A percentile compares a stretch with the other conserved stretches of the same genome.
phyloP scores from a whole-genome alignment of 176 grass and related monocot genomes.

The Dactylis glomerata region DNA sequence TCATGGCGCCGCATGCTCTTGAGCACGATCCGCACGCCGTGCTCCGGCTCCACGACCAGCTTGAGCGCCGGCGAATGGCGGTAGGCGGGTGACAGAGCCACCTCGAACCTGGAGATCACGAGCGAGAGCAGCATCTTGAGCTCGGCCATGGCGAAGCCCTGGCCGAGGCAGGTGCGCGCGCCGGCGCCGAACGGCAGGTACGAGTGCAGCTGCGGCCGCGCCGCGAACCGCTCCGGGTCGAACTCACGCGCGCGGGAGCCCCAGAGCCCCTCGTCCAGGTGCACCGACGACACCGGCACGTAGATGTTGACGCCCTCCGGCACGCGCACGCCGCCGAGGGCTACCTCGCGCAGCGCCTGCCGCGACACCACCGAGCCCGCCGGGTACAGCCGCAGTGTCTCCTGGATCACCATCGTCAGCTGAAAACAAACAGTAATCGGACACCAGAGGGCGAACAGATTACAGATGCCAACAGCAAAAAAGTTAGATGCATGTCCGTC shows the following conservation, averaged over 20 bases:
- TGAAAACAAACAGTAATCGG: not conserved
- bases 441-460: too few relatives aligned
- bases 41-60: slow-evolving; percentile 80
- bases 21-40: slow-evolving; percentile 47
- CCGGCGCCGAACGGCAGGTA: slow-evolving; percentile 91
- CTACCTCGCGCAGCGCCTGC: slow-evolving; percentile 63
- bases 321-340: slow-evolving; percentile 51
- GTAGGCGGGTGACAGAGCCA: slow-evolving; percentile 50
- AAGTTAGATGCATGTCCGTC: not conserved
- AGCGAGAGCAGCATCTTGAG: slow-evolving; percentile 78
- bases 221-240: slow-evolving; percentile 51
- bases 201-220: slow-evolving; percentile 40
- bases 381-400: slow-evolving; percentile 85
- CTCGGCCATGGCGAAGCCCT: slow-evolving; percentile 80
- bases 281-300: slow-evolving; percentile 64
- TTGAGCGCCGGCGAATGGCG: slow-evolving; percentile 58
- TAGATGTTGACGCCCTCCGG: slow-evolving; percentile 73
- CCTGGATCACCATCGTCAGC: slow-evolving; percentile 96
- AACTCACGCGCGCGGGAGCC: slow-evolving; percentile 49
- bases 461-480: too few relatives aligned
- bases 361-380: slow-evolving; percentile 69
- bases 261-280: slow-evolving; percentile 74
- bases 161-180: slow-evolving; percentile 79
- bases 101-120: slow-evolving; percentile 55
- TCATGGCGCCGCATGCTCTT: not conserved